Evolutionary conservation across 495 filamentous ascomycete species (phyloP).

Genomic region (Friedmanniomyces endolithicus): DNA sequence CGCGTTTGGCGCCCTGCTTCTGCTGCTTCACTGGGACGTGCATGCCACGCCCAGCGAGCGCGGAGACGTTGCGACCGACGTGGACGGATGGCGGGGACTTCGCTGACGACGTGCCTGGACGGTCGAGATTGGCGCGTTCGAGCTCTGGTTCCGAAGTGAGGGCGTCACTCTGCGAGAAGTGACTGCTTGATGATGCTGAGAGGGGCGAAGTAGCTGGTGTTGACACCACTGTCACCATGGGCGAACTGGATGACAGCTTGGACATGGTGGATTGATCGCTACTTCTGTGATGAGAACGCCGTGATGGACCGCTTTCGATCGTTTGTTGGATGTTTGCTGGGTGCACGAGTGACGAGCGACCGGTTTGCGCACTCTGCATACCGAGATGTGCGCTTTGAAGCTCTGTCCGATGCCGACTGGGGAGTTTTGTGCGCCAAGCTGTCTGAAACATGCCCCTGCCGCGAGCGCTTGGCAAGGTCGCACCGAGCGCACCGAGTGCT

Average conservation of each 20-base stretch:
- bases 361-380: background rate
- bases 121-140: background rate
- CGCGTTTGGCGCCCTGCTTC: background rate
- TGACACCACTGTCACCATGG: background rate
- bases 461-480: no score
- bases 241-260: background rate
- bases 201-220: background rate
- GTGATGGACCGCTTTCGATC: background rate
- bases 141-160: background rate
- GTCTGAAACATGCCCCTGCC: no score
- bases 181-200: background rate
- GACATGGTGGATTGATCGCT: background rate
- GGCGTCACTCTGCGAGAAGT: background rate
- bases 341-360: background rate
- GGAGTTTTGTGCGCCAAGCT: no score
- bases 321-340: background rate
- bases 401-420: no score
- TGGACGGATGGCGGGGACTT: background rate
- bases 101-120: background rate
- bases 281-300: background rate
- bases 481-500: no score
- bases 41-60: slow-evolving; percentile 2
- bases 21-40: background rate
- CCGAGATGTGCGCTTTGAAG: background rate
- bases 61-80: background rate